phyloP scores from a whole-genome alignment of 1,139 yeast species.

The Debaryomyces subglobosus region DNA sequence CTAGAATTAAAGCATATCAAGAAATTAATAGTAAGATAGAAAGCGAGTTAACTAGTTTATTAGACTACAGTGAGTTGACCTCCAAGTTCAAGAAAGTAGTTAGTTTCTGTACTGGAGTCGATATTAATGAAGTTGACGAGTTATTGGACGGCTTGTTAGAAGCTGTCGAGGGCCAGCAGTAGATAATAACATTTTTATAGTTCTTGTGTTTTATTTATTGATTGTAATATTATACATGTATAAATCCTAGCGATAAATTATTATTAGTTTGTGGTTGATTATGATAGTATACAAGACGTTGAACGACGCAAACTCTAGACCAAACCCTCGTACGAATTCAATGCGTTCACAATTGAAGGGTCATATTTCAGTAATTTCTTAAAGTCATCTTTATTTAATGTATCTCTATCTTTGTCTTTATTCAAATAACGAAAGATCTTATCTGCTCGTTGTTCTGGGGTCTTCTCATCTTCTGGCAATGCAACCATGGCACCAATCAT shows the following conservation, averaged over 20 bases:
- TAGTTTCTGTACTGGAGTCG: conserved; percentile 87
- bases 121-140: conserved; percentile 71
- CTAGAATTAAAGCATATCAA: conserved; percentile 79
- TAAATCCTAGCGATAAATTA: neutral
- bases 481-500: conserved; percentile 97
- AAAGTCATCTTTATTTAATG: conserved; percentile 78
- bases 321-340: conserved; percentile 78
- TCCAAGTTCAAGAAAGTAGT: conserved; percentile 87
- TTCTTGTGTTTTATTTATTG: conserved; percentile 6
- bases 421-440: conserved; percentile 78
- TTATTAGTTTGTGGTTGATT: neutral
- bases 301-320: conserved; percentile 41
- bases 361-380: conserved; percentile 79
- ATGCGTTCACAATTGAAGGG: conserved; percentile 77
- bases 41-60: conserved; percentile 55
- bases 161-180: conserved; percentile 74
- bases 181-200: conserved; percentile 2
- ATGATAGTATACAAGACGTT: neutral
- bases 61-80: conserved; percentile 65
- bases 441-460: conserved; percentile 85
- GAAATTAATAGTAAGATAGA: conserved; percentile 36
- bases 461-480: conserved; percentile 86
- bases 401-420: conserved; percentile 65
- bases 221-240: conserved; percentile 8
- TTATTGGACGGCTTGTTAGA: conserved; percentile 82